Conservation (phyloP, 139 green algal genomes). For the Nannochloris sp. region DNA sequence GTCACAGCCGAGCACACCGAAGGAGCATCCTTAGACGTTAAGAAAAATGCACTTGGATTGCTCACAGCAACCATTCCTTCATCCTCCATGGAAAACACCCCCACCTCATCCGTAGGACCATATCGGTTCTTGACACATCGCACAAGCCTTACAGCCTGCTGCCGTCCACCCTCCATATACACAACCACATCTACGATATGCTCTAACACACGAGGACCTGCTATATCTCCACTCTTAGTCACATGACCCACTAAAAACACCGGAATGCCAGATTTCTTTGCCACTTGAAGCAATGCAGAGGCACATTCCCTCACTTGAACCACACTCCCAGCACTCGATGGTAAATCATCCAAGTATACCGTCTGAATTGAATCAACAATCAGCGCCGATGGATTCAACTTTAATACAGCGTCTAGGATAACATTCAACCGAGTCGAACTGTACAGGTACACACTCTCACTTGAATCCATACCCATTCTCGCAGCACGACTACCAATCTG, state of each 20-base stretch:
- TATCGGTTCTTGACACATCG: constrained; percentile 78
- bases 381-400: constrained; percentile 34
- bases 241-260: constrained; percentile 78
- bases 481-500: constrained; percentile 60
- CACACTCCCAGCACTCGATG: constrained; percentile 54
- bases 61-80: constrained; percentile 48
- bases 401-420: constrained; percentile 33
- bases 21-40: constrained; percentile 29
- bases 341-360: constrained; percentile 70
- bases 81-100: constrained; percentile 73
- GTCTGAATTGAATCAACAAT: constrained; percentile 95
- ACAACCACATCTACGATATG: constrained; percentile 95
- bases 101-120: constrained; percentile 76
- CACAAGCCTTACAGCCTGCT: constrained; percentile 40
- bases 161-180: constrained; percentile 76
- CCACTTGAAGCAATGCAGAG: constrained; percentile 61
- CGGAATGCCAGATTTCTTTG: constrained; percentile 57
- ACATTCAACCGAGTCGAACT: constrained; percentile 3
- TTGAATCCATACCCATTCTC: constrained; percentile 51
- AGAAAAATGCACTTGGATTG: constrained; percentile 61
- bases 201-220: constrained; percentile 83
- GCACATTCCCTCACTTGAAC: constrained; percentile 84
- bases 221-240: constrained; percentile 60
- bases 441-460: constrained; percentile 30
- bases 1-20: constrained; percentile 45